Evolutionary conservation across 2,329 filamentous ascomycete genomes (phyloP).

Genomic region (Pseudogymnoascus sp.): DNA sequence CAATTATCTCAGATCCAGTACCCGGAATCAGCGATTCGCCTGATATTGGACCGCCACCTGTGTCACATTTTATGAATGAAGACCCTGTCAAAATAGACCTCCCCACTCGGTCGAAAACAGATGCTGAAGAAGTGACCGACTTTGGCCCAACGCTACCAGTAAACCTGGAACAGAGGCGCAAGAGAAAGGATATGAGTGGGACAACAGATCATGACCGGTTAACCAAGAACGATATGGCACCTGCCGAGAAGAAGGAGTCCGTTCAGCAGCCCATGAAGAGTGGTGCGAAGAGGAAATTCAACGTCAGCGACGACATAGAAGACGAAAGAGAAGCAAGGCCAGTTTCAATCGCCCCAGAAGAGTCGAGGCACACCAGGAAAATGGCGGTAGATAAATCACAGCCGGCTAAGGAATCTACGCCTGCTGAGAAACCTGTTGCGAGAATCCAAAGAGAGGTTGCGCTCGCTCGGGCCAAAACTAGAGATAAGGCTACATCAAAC

Average conservation of each 20-base stretch:
- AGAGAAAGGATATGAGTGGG: conserved; percentile 22
- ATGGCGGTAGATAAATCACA: conserved; percentile 20
- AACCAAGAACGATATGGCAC: conserved; percentile 11
- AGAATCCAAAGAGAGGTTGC: conserved; percentile 20
- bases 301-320: conserved; percentile 46
- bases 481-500: conserved; percentile 17
- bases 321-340: conserved; percentile 28
- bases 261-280: conserved; percentile 33
- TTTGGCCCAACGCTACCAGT: conserved; percentile 22
- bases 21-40: conserved; percentile 49
- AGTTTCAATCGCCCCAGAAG: conserved; percentile 19
- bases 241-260: conserved; percentile 11
- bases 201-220: conserved; percentile 14
- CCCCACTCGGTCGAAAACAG: conserved; percentile 25
- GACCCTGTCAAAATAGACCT: conserved; percentile 48
- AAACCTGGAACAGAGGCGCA: conserved; percentile 28
- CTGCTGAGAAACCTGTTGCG: conserved; percentile 15
- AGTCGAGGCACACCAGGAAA: conserved; percentile 23
- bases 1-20: conserved; percentile 18
- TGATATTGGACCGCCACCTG: conserved; percentile 57
- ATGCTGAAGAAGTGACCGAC: conserved; percentile 15
- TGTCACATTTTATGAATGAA: conserved; percentile 50
- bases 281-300: conserved; percentile 51
- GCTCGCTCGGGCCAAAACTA: conserved; percentile 17
- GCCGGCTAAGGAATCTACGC: conserved; percentile 1